A percentile compares a stretch with the other conserved stretches of the same genome.
These are phyloP conservation scores for Solanum ahanhuiri DNA, from an alignment of 257 asterid species.

Conservation along the genomic window DNA sequence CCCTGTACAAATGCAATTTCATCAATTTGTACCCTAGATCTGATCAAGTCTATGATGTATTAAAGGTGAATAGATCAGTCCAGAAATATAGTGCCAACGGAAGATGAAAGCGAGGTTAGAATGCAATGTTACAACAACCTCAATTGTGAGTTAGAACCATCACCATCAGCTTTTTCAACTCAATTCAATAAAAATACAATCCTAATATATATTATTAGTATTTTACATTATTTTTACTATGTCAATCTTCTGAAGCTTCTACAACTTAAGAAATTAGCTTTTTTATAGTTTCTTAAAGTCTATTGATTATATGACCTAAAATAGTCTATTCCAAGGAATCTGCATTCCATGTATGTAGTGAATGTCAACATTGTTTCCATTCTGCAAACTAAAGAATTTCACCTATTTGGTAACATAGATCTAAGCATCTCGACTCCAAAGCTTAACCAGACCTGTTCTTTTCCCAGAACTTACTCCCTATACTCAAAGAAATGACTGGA, in stretches of 20 bases:
- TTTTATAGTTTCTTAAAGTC: background rate
- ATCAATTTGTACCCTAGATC: background rate
- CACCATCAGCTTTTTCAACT: background rate
- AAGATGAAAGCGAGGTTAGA: background rate
- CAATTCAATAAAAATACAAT: background rate
- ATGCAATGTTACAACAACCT: background rate
- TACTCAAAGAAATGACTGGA: background rate
- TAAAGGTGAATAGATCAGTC: background rate
- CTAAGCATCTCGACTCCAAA: background rate
- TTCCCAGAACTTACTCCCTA: background rate
- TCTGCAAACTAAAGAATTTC: background rate
- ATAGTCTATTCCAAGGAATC: background rate
- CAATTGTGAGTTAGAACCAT: background rate
- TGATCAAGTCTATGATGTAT: background rate
- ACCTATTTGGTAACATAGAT: background rate
- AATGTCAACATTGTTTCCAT: background rate
- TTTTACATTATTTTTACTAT: background rate
- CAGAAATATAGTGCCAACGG: background rate
- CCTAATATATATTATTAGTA: background rate
- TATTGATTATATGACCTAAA: background rate
- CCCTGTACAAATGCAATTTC: constrained; percentile 26
- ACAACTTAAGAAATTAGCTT: background rate
- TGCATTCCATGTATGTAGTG: background rate
- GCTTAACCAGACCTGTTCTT: background rate
- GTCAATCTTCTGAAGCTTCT: background rate